A percentile compares a stretch with the other conserved stretches of the same genome.
Evolutionary conservation across 1,284 basidiomycete species (phyloP).

Genomic region (Violaceomyces palustris): DNA sequence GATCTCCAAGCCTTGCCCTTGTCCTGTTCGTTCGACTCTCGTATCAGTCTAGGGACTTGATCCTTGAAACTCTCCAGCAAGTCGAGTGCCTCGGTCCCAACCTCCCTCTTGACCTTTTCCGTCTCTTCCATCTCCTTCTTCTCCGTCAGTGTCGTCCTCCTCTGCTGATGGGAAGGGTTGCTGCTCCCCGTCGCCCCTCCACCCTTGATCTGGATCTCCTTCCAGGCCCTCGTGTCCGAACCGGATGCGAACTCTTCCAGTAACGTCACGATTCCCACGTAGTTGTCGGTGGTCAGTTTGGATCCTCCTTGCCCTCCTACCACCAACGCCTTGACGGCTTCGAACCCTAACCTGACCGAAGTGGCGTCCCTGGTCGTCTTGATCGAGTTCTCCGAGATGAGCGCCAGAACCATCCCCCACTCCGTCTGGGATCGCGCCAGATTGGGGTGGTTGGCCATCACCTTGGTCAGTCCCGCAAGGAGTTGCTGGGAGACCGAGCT

Average conservation of each 20-base stretch:
- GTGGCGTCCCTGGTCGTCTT: conserved; percentile 83
- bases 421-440: conserved; percentile 62
- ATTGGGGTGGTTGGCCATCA: conserved; percentile 69
- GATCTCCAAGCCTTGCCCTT: conserved; percentile 67
- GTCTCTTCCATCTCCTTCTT: conserved; percentile 49
- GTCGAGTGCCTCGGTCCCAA: conserved; percentile 77
- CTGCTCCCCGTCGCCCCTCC: too few relatives aligned
- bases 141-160: conserved; percentile 44
- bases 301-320: conserved; percentile 57
- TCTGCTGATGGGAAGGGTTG: too few relatives aligned
- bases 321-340: conserved; percentile 55
- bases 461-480: conserved; percentile 71
- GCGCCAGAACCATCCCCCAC: conserved; percentile 86
- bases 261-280: conserved; percentile 70
- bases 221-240: conserved; percentile 37
- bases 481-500: conserved; percentile 85
- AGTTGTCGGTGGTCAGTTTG: conserved; percentile 69
- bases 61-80: conserved; percentile 57
- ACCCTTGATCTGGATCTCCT: conserved; percentile 18
- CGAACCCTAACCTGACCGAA: conserved; percentile 77
- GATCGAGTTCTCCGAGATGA: conserved; percentile 67
- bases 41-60: conserved; percentile 34
- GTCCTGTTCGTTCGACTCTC: conserved; percentile 5
- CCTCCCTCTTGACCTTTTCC: conserved; percentile 56
- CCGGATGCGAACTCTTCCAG: conserved; percentile 74